Percentiles rank a stretch among this genome's conserved stretches.
These are phyloP conservation scores for Sarcocystis neurona DNA, from an alignment of 169 alveolate genomes.

Conservation along the genomic window DNA sequence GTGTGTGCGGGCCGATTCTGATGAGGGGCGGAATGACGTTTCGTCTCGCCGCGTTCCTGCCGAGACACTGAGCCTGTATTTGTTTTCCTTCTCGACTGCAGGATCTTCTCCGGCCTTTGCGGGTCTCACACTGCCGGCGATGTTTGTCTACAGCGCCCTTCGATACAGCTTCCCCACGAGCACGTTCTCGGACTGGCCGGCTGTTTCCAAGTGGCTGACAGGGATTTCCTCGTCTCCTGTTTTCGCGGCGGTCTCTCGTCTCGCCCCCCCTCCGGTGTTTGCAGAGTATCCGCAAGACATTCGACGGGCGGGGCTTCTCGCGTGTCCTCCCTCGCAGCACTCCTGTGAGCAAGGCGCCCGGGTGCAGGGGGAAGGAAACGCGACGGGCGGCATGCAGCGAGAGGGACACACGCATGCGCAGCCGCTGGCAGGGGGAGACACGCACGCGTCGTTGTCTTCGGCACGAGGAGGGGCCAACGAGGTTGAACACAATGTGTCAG, in stretches of 20 bases:
- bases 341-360: too few species aligned
- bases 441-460: too few species aligned
- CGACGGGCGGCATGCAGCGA: too few species aligned
- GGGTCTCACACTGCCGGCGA: neutral
- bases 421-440: neutral
- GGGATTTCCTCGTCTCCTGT: neutral
- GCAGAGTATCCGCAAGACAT: too few species aligned
- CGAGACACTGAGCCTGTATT: neutral
- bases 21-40: too few species aligned
- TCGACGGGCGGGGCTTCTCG: too few species aligned
- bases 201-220: neutral
- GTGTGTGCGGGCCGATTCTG: too few species aligned
- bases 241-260: neutral
- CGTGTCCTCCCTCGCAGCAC: too few species aligned
- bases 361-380: neutral
- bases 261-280: neutral
- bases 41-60: too few species aligned
- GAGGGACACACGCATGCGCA: too few species aligned
- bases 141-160: neutral
- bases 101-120: neutral
- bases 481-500: too few species aligned
- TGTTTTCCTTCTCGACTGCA: neutral
- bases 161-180: slow-evolving; percentile 26
- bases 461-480: too few species aligned
- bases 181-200: slow-evolving; percentile 18